Evolutionary conservation across 164 flowering plant genomes (phyloP).

Genomic region (Chimonanthus praecox): DNA sequence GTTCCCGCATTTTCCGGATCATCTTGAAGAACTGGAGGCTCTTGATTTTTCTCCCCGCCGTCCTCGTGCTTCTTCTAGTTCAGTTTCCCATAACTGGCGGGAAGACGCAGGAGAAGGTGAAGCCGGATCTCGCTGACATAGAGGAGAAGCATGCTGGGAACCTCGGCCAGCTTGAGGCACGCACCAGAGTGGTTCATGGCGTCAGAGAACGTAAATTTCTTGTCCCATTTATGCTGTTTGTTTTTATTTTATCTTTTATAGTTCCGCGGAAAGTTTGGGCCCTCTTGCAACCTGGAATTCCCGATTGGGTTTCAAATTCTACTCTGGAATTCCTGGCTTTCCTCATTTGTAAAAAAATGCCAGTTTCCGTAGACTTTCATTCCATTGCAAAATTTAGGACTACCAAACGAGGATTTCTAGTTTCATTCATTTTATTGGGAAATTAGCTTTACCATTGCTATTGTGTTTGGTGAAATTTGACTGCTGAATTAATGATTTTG

Average conservation of each 20-base stretch:
- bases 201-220: constrained; percentile 54
- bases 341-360: not conserved
- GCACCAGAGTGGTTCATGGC: constrained; percentile 39
- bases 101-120: constrained; percentile 20
- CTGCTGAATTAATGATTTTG: no score
- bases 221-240: not conserved
- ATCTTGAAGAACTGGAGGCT: constrained; percentile 52
- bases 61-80: constrained; percentile 38
- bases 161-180: constrained; percentile 55
- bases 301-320: not conserved
- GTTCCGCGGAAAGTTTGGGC: not conserved
- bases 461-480: no score
- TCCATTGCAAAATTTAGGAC: not conserved
- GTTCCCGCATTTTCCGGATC: constrained; percentile 22
- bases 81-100: constrained; percentile 40
- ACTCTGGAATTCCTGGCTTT: not conserved
- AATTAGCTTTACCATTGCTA: no score
- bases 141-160: constrained; percentile 29
- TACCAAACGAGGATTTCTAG: not conserved
- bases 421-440: not conserved
- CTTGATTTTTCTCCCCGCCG: constrained; percentile 37
- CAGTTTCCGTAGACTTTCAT: not conserved
- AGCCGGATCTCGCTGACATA: not conserved
- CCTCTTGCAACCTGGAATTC: not conserved
- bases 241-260: not conserved